Percentiles rank a stretch among this genome's conserved stretches.
Conservation (phyloP, 2,329 filamentous ascomycete species). For the Colletotrichum agaves region DNA sequence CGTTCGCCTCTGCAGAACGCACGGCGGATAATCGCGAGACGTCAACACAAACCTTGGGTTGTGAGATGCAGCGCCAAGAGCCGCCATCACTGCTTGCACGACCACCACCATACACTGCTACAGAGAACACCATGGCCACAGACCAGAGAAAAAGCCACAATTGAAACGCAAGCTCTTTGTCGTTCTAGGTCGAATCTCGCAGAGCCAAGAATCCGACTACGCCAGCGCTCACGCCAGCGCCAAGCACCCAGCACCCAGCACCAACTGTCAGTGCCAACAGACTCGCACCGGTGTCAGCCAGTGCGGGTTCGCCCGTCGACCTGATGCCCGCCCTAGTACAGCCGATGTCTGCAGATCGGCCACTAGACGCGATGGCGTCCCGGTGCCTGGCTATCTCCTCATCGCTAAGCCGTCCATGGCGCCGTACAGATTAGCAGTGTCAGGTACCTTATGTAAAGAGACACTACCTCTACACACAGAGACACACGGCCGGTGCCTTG, state of each 20-base stretch:
- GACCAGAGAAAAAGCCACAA: conserved; percentile 5
- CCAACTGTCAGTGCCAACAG: too few relatives aligned
- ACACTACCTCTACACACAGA: neutral
- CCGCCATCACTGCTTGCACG: neutral
- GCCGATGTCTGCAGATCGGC: conserved; percentile 30
- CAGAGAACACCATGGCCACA: neutral
- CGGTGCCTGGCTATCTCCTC: neutral
- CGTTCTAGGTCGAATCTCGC: neutral
- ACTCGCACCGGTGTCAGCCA: conserved; percentile 5
- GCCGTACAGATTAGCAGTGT: neutral
- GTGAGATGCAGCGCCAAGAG: conserved; percentile 12
- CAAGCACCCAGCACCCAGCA: too few relatives aligned
- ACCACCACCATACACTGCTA: neutral
- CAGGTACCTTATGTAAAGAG: neutral
- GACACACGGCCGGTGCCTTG: conserved; percentile 12
- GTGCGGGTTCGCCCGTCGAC: conserved; percentile 27
- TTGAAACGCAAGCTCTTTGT: conserved; percentile 21
- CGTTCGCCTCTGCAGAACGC: conserved; percentile 13
- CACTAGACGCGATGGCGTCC: conserved; percentile 30
- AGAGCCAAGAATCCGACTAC: conserved; percentile 10
- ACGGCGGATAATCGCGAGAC: conserved; percentile 16
- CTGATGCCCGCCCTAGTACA: conserved; percentile 27
- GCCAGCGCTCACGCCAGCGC: conserved; percentile 18
- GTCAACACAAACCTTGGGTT: neutral
- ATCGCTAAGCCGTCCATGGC: neutral